Evolutionary conservation across 1,284 basidiomycete genomes (phyloP), one percentile per base, ranked within the genome.

Genomic region (Anthracocystis walkeri): DNA sequence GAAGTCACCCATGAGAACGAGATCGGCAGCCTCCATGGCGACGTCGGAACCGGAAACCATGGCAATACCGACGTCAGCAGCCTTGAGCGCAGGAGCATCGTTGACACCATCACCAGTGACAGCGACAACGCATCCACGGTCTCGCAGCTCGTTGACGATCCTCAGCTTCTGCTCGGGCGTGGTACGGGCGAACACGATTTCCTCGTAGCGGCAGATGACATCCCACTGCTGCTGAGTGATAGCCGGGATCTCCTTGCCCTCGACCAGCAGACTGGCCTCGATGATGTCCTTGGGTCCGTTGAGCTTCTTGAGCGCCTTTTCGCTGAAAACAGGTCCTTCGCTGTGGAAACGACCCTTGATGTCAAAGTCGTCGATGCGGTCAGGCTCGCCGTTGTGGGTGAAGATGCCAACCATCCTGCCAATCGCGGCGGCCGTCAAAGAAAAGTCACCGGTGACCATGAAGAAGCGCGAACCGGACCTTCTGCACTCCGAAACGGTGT

Each of bases 171-270:
- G 84, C 80, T 92, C 90, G 0, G 91, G 91, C 0, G 90, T 90
- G 1, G 91, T 92, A 33, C 91, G 88, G 0, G 91, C 90, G 68
- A 92, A 92, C 8, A 92, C 91, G 61, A 92, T 88, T 81, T 92
- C 91, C 31, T 89, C 87, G 82, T 90, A 92, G 54, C 87, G 80
- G 49, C 87, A 88, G 21, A 88, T 86, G 58, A 85, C 83, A 49
- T 89, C 86, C 89, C 89, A 90, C 21, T 73, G 59, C 18, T 68
- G 50, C 60, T 77, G 48, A 3, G 55, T 58, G 21, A 79, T 64
- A 27, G 50, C 56, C 20, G 64, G 62, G 38, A 77, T 58, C 27
- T 77, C 75, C 40, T 59, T 66, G 46, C 75, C 75, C 20, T 65
- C 64, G 25, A 77, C 55, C 29, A 63, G 60, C 50, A 77, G 48